Evolutionary conservation across 1,284 basidiomycete species (phyloP).

Genomic region (Fistulina hepatica): DNA sequence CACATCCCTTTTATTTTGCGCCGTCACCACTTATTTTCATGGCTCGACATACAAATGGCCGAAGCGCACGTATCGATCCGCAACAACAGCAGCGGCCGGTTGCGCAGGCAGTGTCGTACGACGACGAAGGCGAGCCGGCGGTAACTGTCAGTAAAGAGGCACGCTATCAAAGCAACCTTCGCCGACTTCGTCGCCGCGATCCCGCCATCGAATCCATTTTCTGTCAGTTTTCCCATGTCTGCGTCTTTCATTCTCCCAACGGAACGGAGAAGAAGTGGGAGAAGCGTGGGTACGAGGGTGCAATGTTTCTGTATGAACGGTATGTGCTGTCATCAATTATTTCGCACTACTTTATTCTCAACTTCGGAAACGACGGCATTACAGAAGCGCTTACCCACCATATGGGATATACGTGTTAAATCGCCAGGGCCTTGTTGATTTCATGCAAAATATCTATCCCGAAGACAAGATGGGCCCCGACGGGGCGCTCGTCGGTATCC

Average conservation of each 20-base stretch:
- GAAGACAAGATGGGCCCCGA: constrained; percentile 67
- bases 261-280: constrained; percentile 59
- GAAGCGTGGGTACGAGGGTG: constrained; percentile 79
- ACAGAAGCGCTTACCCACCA: constrained; percentile 57
- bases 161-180: constrained; percentile 70
- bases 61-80: too few species aligned
- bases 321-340: constrained; percentile 24
- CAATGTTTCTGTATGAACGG: constrained; percentile 84
- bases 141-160: too few species aligned
- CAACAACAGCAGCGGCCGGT: too few species aligned
- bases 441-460: constrained; percentile 64
- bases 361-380: not conserved
- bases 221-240: constrained; percentile 79
- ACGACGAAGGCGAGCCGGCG: too few species aligned
- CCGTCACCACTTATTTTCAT: too few species aligned
- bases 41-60: too few species aligned
- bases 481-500: constrained; percentile 63
- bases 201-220: constrained; percentile 71
- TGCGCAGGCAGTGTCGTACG: too few species aligned
- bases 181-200: constrained; percentile 72
- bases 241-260: constrained; percentile 62
- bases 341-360: constrained; percentile 1
- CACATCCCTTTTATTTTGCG: too few species aligned
- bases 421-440: constrained; percentile 78
- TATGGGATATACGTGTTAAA: constrained; percentile 86